Percentiles rank a stretch among this genome's conserved stretches.
Evolutionary conservation across 2,329 filamentous ascomycete genomes (phyloP).

Genomic region (Biscogniauxia marginata): DNA sequence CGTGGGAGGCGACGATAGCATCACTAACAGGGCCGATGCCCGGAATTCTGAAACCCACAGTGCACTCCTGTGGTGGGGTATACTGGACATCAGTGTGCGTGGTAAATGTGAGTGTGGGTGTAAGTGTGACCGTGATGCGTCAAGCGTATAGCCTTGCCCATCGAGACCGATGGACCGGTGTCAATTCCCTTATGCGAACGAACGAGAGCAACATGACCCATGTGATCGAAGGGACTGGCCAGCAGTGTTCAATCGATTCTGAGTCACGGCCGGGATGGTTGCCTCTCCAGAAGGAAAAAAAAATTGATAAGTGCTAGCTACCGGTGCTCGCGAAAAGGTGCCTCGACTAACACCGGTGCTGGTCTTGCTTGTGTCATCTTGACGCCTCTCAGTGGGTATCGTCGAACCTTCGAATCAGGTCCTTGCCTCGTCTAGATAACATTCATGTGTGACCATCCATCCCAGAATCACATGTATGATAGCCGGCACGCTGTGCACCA

Average conservation of each 20-base stretch:
- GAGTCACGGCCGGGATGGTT: too few species aligned
- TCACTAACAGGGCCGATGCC: constrained; percentile 17
- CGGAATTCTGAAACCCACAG: constrained; percentile 9
- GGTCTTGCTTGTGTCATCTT: neutral
- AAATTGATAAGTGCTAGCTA: neutral
- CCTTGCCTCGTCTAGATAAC: constrained; percentile 4
- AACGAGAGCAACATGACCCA: constrained; percentile 13
- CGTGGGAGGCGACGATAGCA: constrained; percentile 11
- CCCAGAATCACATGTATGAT: constrained; percentile 4
- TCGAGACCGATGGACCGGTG: constrained; percentile 23
- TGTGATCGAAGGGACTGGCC: constrained; percentile 30
- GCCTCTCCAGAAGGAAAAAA: constrained; percentile 5
- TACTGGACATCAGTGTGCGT: constrained; percentile 5
- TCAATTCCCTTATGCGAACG: constrained; percentile 19
- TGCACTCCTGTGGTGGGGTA: constrained; percentile 13
- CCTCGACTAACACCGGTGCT: neutral
- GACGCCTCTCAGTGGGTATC: too few species aligned
- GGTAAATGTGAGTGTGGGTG: constrained; percentile 16
- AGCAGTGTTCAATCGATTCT: constrained; percentile 15
- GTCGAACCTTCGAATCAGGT: neutral
- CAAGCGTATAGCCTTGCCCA: constrained; percentile 8
- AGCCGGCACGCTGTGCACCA: too few species aligned
- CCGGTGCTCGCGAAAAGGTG: too few species aligned
- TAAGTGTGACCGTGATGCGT: constrained; percentile 25
- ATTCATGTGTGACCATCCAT: constrained; percentile 16